Evolutionary conservation across 2,329 filamentous ascomycete genomes (phyloP), one percentile per base, ranked within the genome.

Genomic region (Beauveria medogensis): DNA sequence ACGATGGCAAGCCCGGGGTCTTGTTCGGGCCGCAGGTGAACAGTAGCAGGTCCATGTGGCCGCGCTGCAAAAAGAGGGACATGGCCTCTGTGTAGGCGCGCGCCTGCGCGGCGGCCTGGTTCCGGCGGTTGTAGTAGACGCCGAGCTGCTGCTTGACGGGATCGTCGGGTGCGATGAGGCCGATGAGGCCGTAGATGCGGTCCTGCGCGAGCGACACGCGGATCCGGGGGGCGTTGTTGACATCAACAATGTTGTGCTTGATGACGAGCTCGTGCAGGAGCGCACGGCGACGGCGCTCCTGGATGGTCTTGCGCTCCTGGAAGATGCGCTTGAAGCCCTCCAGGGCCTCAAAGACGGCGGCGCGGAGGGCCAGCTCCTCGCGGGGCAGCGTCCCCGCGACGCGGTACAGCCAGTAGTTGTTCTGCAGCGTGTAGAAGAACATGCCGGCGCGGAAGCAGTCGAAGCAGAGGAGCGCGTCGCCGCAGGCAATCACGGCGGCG

Each of bases 401-500:
- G 10, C 63, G 61, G 0, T 48, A 6, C 3, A 69, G 24, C 69
- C 70, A 73, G 54, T 69, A 60, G n/a, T 65, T 69, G 48, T 67
- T 73, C 64, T 67, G 70, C 7, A 73, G 59, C 12, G 59, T 69
- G 63, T 67, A 73, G 61, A 71, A 73, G 1, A 73, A 63, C 8
- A 58, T 18, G 3, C 63, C 68, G 0, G 62, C 57, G 16, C 66
- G 63, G n/a, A 72, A 67, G 24, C 67, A 65, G 44, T 72, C 67
- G 28, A 70, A 66, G 55, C 66, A 66, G 3, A 72, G 63, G 0
- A 43, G 20, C 22, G 62, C 65, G 6, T 48, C 57, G 9, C 72
- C 72, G 53, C 71, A 74, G 2, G 69, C 55, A 5, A 74, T 63
- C 7, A 67, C 20, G 1, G 68, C 65, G 1, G 41, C 30, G 0